These are phyloP conservation scores for Kwoniella shivajii DNA, from an alignment of 1,284 basidiomycete genomes.

Conservation along the genomic window DNA sequence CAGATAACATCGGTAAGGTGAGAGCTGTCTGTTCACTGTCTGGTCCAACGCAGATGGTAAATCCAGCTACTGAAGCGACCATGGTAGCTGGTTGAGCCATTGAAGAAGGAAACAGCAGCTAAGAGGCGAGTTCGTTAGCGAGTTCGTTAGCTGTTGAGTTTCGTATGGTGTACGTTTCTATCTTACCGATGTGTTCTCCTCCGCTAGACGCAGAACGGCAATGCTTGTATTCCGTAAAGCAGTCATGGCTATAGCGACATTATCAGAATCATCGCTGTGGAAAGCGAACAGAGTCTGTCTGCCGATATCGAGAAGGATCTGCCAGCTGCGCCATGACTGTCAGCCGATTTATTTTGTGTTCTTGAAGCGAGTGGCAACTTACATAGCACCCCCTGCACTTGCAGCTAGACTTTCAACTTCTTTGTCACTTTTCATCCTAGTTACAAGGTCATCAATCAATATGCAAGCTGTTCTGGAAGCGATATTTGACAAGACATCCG, in stretches of 20 bases:
- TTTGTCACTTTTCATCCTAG: not conserved
- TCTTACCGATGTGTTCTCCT: constrained; percentile 23
- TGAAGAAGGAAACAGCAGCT: constrained; percentile 26
- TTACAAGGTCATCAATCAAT: constrained; percentile 24
- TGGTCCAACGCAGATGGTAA: constrained; percentile 32
- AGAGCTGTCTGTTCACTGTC: constrained; percentile 42
- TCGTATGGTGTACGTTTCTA: not conserved
- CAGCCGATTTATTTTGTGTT: constrained; percentile 1
- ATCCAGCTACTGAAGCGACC: constrained; percentile 31
- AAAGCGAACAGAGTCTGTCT: constrained; percentile 42
- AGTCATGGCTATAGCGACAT: constrained; percentile 31
- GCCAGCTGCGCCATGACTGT: constrained; percentile 28
- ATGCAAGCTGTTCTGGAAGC: constrained; percentile 31
- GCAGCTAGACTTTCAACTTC: constrained; percentile 4
- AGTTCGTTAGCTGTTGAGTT: no score
- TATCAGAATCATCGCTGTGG: constrained; percentile 38
- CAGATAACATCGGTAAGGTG: constrained; percentile 26
- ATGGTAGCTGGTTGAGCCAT: constrained; percentile 31
- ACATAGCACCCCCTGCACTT: constrained; percentile 8
- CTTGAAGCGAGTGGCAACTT: no score
- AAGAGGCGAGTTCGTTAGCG: no score
- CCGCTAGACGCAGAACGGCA: constrained; percentile 23
- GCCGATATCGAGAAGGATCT: constrained; percentile 40
- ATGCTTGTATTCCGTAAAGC: constrained; percentile 30
- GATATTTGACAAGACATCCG: constrained; percentile 29